Percentiles rank a stretch among this genome's conserved stretches.
Conservation (phyloP, 345 rosid species). For the Eucalyptus grandis region DNA sequence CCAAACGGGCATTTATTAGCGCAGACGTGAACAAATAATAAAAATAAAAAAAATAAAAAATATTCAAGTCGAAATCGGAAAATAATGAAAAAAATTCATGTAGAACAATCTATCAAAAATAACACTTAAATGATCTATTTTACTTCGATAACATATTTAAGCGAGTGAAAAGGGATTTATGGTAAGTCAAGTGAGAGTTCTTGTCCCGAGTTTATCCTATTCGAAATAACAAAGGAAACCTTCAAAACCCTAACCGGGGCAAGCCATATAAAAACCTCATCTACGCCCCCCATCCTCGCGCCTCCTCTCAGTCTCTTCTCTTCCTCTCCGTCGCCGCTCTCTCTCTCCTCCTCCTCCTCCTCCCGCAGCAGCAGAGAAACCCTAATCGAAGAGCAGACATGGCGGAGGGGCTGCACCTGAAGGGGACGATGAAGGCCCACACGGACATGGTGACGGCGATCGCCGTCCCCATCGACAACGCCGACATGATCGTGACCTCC, state of each 20-base stretch:
- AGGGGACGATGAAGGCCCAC: constrained; percentile 88
- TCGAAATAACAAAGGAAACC: no score
- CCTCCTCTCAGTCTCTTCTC: background rate
- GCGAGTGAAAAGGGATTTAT: accelerated
- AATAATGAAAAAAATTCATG: no score
- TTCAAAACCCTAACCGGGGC: background rate
- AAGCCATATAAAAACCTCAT: background rate
- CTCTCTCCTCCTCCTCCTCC: background rate
- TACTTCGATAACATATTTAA: no score
- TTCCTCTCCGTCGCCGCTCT: background rate
- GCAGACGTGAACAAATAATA: accelerated
- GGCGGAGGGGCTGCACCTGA: constrained; percentile 62
- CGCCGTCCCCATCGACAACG: constrained; percentile 80
- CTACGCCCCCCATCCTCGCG: background rate
- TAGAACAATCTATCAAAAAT: accelerated
- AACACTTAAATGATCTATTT: no score
- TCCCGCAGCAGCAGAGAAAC: background rate
- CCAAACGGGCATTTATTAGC: no score
- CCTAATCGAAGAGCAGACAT: background rate
- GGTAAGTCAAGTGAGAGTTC: no score
- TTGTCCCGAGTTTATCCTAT: no score
- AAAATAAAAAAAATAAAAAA: no score
- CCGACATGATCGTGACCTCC: constrained; percentile 79
- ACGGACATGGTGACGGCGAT: constrained; percentile 94
- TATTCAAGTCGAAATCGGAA: no score